A percentile compares a stretch with the other conserved stretches of the same genome.
Conservation (phyloP, 2,329 filamentous ascomycete genomes). For the Dichotomopilus funicola region DNA sequence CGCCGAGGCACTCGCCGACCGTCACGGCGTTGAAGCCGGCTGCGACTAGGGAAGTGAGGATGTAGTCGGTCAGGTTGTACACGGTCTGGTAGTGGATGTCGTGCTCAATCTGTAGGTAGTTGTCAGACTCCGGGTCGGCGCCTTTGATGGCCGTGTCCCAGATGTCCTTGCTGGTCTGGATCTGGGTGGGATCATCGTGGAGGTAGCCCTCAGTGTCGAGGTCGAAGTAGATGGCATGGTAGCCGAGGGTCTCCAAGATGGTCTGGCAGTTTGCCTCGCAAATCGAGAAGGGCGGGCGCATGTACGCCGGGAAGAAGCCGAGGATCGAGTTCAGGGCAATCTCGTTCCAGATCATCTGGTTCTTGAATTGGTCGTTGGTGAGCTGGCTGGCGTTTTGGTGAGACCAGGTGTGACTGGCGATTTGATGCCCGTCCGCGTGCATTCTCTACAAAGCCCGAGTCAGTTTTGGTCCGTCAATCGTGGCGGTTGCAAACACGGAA, state of each 20-base stretch:
- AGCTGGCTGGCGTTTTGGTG: constrained; percentile 37
- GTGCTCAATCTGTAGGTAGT: constrained; percentile 47
- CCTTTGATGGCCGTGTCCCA: constrained; percentile 26
- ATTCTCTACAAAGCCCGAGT: constrained; percentile 34
- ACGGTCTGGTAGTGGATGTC: constrained; percentile 43
- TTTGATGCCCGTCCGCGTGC: constrained; percentile 40
- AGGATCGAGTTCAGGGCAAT: constrained; percentile 38
- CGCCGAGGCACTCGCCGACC: constrained; percentile 50
- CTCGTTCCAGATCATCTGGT: constrained; percentile 41
- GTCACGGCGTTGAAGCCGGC: constrained; percentile 43
- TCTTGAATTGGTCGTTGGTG: constrained; percentile 27
- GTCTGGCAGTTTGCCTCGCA: constrained; percentile 27
- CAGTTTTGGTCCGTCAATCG: constrained; percentile 1
- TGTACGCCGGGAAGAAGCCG: constrained; percentile 42
- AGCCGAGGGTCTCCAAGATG: constrained; percentile 29
- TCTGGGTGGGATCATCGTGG: constrained; percentile 27
- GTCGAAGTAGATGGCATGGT: constrained; percentile 33
- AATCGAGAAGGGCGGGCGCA: constrained; percentile 41
- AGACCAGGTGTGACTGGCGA: constrained; percentile 43
- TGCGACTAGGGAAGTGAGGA: constrained; percentile 35
- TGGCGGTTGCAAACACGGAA: neutral
- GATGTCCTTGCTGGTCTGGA: constrained; percentile 30
- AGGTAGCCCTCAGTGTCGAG: constrained; percentile 33
- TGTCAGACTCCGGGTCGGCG: constrained; percentile 21
- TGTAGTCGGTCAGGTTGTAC: constrained; percentile 41